Base-by-base conservation (phyloP, 345 rosid species). In the Salix caprea region DNA sequence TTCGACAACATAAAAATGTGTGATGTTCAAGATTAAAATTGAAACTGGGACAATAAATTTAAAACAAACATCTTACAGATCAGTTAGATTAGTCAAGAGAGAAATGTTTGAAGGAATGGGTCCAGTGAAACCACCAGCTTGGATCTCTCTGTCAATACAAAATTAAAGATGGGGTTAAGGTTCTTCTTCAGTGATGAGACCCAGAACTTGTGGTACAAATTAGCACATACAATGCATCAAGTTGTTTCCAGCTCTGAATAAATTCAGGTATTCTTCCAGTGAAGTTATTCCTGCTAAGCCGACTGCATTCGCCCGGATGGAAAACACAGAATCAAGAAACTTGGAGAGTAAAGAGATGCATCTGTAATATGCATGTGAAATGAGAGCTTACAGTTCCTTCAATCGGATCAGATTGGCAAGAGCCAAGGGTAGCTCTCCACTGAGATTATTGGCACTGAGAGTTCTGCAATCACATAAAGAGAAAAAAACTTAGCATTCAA, bases 401-500 rank as follows among this genome's bases (percentile, higher is more conserved):
- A 78, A 58, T 13, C 67, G 67, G 68, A 68, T 78, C 37, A 78
- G 67, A 40, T 30, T 78, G 30, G 61, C 21, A 23, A 78, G 77
- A 39, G 68, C n/a, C 50, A 1, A 5, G 1, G 81, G 81, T 28
- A 78, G 58, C n/a, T 40, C 40, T 68, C 81, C 81, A 36, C 73
- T 67, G 8, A 78, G 73, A 67, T 78, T 28, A 50, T 78, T 78
- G 16, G 69, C 81, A 42, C 68, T 73, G 40, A 78, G 76, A 69
- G 60, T 10, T 24, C 81, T 78, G 81, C 5, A 66, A 56, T 21
- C 9, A 23, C 42, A 65, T n/a, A 39, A 16, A 34, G 24, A 1
- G 34, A 70, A 62, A 24, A 52, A 42, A 44, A 21, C 23, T 56
- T 21, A 21, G 4, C 61, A 56, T 21, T 56, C 26, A 56, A n/a